phyloP scores from a whole-genome alignment of 176 grass and related monocot genomes.

The Eleusine coracana region DNA sequence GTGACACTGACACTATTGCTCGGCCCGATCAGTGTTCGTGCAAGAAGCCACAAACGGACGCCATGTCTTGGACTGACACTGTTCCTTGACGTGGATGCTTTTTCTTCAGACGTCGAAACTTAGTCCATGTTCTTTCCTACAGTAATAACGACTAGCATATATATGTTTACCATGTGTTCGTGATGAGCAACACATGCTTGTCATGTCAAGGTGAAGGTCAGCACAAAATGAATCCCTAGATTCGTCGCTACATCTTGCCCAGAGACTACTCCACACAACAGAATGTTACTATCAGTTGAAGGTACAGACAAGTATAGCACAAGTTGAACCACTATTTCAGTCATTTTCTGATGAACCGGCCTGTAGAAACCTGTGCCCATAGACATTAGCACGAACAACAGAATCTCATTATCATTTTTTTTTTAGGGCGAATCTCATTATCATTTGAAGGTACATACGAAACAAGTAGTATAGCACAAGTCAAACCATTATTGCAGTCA shows the following conservation, averaged over 20 bases:
- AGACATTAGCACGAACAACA: too few species aligned
- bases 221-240: too few species aligned
- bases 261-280: too few species aligned
- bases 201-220: neutral
- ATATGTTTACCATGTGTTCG: too few species aligned
- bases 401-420: too few species aligned
- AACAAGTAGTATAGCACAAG: neutral
- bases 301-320: too few species aligned
- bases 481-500: neutral
- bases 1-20: neutral
- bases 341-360: conserved; percentile 5
- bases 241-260: too few species aligned
- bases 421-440: too few species aligned
- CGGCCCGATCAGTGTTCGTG: neutral
- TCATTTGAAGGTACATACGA: too few species aligned
- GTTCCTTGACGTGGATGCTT: neutral
- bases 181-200: neutral
- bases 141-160: too few species aligned
- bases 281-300: too few species aligned
- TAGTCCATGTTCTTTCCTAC: too few species aligned
- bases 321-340: neutral
- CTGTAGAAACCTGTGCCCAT: neutral
- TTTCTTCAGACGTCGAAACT: neutral
- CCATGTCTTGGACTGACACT: neutral
- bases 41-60: neutral